Percentiles rank a stretch among this genome's conserved stretches.
These are phyloP conservation scores for Nakazawaea populi DNA, from an alignment of 805 yeast genomes.

Conservation along the genomic window DNA sequence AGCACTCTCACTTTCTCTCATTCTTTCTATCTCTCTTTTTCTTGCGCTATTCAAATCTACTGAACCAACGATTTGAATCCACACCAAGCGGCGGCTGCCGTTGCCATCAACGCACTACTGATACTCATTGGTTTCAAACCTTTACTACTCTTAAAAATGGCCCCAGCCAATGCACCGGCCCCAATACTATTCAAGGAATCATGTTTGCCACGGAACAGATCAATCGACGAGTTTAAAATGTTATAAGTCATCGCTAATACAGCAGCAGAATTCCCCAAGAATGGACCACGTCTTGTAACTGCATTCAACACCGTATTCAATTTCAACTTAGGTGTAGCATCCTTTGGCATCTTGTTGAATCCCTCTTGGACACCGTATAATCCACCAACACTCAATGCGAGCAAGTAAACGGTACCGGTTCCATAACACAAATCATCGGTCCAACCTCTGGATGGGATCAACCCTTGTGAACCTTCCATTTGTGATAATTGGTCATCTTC, in stretches of 20 bases:
- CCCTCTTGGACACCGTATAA: conserved; percentile 86
- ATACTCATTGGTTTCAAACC: conserved; percentile 87
- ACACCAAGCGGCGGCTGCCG: conserved; percentile 91
- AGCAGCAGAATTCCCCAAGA: conserved; percentile 92
- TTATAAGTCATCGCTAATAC: conserved; percentile 88
- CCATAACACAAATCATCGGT: conserved; percentile 97
- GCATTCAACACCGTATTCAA: conserved; percentile 88
- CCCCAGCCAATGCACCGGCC: conserved; percentile 92
- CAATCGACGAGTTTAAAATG: conserved; percentile 73
- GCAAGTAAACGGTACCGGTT: conserved; percentile 86
- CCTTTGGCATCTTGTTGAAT: conserved; percentile 64
- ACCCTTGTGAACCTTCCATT: conserved; percentile 85
- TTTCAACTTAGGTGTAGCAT: conserved; percentile 74
- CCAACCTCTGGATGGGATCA: conserved; percentile 97
- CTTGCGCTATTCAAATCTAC: background rate
- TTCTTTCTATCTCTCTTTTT: background rate
- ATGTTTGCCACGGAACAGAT: conserved; percentile 79
- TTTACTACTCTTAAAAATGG: conserved; percentile 76
- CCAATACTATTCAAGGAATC: conserved; percentile 78
- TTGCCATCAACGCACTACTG: conserved; percentile 79
- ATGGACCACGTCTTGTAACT: conserved; percentile 94
- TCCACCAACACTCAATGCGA: conserved; percentile 89
- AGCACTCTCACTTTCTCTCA: background rate
- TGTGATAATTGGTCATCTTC: conserved; percentile 74
- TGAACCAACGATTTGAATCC: conserved; percentile 50